Conservation (phyloP, 305 asterid genomes). For the Solanum hybrid region DNA sequence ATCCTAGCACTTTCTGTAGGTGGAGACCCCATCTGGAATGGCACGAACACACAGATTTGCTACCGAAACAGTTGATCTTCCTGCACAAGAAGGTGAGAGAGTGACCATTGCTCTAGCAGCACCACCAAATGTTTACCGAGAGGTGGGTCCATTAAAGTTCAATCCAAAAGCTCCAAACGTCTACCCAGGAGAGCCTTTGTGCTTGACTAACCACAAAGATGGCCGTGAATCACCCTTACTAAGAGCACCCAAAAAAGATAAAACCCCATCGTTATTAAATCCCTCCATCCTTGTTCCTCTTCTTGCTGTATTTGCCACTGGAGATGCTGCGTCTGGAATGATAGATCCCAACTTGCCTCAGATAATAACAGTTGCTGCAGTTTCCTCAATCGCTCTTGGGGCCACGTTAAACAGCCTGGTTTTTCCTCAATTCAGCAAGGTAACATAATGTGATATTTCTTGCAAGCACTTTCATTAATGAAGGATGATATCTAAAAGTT, state of each 20-base stretch:
- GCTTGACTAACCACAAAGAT: conserved; percentile 76
- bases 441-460: conserved; percentile 19
- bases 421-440: conserved; percentile 70
- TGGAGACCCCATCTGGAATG: conserved; percentile 82
- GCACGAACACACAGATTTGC: conserved; percentile 94
- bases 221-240: conserved; percentile 74
- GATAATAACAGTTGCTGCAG: conserved; percentile 59
- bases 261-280: conserved; percentile 35
- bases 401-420: conserved; percentile 55
- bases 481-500: background rate
- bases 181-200: conserved; percentile 93
- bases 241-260: conserved; percentile 72
- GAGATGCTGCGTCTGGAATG: conserved; percentile 89
- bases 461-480: background rate
- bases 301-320: conserved; percentile 62
- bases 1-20: conserved; percentile 33
- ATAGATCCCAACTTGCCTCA: conserved; percentile 83
- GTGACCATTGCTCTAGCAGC: conserved; percentile 90
- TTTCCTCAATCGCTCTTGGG: conserved; percentile 69
- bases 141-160: conserved; percentile 71
- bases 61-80: conserved; percentile 91
- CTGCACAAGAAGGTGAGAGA: conserved; percentile 93
- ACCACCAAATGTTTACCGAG: conserved; percentile 53
- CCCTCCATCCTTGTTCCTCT: conserved; percentile 68
- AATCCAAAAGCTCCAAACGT: conserved; percentile 68